Percentiles rank a stretch among this genome's conserved stretches.
phyloP scores from a whole-genome alignment of 179 eudicot genomes.

The Spinacia oleracea region DNA sequence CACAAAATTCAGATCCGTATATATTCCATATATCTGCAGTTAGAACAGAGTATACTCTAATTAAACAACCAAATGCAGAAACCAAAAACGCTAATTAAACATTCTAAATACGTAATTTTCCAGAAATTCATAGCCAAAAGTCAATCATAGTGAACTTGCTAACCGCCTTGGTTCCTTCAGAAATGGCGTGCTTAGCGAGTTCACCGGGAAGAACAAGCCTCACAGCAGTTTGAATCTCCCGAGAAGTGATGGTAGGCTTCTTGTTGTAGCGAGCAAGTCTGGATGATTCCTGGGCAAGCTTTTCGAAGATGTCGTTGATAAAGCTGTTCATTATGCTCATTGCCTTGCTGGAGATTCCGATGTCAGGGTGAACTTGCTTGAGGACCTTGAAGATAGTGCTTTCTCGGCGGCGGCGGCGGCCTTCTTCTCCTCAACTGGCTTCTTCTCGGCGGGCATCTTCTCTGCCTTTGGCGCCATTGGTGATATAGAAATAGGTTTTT shows the following conservation, averaged over 20 bases:
- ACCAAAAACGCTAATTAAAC: not conserved
- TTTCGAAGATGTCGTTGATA: no score
- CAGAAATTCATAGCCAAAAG: not conserved
- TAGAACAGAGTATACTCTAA: not conserved
- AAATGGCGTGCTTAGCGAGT: no score
- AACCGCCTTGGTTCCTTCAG: no score
- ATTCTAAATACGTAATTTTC: not conserved
- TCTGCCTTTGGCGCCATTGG: constrained; percentile 13
- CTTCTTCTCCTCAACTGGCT: constrained; percentile 12
- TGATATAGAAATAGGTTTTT: not conserved
- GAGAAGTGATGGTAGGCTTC: no score
- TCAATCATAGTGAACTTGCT: constrained; percentile 47
- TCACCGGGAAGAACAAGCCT: no score
- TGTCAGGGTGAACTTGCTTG: no score
- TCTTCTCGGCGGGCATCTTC: constrained; percentile 17
- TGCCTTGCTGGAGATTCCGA: no score
- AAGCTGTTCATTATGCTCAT: no score
- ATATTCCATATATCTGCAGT: not conserved
- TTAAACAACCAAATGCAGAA: not conserved
- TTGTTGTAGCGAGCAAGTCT: no score
- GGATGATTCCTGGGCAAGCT: no score
- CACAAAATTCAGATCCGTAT: not conserved
- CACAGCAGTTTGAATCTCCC: no score
- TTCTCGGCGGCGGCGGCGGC: constrained; percentile 16
- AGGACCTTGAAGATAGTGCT: no score